A percentile compares a stretch with the other conserved stretches of the same genome.
phyloP scores from a whole-genome alignment of 805 yeast genomes.

The Barnettozyma sucrosica region DNA sequence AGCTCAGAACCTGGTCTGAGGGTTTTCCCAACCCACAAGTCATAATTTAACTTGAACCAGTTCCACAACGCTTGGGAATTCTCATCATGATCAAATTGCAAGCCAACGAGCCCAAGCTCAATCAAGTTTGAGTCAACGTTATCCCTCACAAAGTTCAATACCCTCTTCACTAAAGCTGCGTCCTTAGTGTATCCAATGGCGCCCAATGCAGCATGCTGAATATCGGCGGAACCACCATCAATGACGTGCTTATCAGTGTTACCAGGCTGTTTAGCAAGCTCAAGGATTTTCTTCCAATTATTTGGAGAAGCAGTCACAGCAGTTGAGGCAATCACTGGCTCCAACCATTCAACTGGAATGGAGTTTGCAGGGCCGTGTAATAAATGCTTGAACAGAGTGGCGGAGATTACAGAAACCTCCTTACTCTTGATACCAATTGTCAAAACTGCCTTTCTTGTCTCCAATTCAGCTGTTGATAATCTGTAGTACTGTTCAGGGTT shows the following conservation, averaged over 20 bases:
- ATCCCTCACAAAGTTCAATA: constrained; percentile 50
- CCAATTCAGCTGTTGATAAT: constrained; percentile 33
- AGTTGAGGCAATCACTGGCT: constrained; percentile 38
- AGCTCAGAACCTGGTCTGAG: constrained; percentile 40
- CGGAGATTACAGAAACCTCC: constrained; percentile 28
- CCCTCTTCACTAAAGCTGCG: constrained; percentile 42
- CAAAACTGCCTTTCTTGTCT: constrained; percentile 38
- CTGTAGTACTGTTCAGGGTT: constrained; percentile 32
- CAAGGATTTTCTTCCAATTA: constrained; percentile 56
- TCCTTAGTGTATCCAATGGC: constrained; percentile 47
- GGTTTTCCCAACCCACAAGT: constrained; percentile 45
- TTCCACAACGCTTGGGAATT: constrained; percentile 39
- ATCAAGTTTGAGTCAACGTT: constrained; percentile 51
- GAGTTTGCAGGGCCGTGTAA: constrained; percentile 46
- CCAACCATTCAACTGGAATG: constrained; percentile 47
- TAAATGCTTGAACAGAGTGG: constrained; percentile 41
- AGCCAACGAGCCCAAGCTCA: constrained; percentile 55
- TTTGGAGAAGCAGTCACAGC: constrained; percentile 34
- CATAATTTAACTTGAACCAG: constrained; percentile 52
- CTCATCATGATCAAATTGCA: constrained; percentile 33
- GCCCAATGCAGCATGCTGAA: constrained; percentile 52
- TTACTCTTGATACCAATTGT: constrained; percentile 30
- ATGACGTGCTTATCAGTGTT: constrained; percentile 33
- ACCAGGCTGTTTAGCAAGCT: constrained; percentile 45
- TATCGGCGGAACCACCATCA: constrained; percentile 27